These are phyloP conservation scores for Fraxinus excelsior DNA, from an alignment of 257 asterid genomes.

Conservation along the genomic window DNA sequence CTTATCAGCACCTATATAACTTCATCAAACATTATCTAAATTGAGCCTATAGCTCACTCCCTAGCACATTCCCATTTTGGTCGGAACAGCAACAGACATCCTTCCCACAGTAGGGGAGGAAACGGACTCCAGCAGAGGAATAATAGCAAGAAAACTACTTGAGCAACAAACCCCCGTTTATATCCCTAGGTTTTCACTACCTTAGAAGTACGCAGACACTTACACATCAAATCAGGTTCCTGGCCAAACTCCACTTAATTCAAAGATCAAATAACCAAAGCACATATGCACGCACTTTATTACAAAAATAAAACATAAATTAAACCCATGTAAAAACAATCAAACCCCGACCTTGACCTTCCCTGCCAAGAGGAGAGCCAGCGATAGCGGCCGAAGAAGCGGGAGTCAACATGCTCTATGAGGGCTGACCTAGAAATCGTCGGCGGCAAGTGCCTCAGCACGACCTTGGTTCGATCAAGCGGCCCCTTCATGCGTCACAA, in stretches of 20 bases:
- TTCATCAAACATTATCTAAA: not conserved
- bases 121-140: slow-evolving; percentile 10
- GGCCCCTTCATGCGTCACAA: slow-evolving; percentile 82
- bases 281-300: not conserved
- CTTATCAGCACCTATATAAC: slow-evolving; percentile 11
- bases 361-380: slow-evolving; percentile 82
- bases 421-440: slow-evolving; percentile 89
- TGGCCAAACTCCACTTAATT: not conserved
- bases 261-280: slow-evolving; percentile 7
- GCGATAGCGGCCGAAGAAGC: slow-evolving; percentile 80
- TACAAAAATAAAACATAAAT: not conserved
- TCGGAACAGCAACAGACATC: not conserved
- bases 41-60: not conserved
- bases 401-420: slow-evolving; percentile 77
- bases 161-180: not conserved
- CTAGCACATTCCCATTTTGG: not conserved
- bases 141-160: not conserved
- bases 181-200: slow-evolving; percentile 18
- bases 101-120: not conserved
- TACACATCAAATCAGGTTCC: slow-evolving; percentile 15
- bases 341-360: slow-evolving; percentile 65
- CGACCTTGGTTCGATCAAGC: slow-evolving; percentile 92
- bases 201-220: not conserved
- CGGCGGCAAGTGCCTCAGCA: slow-evolving; percentile 99
- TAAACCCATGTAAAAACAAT: not conserved